Evolutionary conservation across 768 basidiomycete genomes (phyloP).

Genomic region (Candolleomyces eurysporus): DNA sequence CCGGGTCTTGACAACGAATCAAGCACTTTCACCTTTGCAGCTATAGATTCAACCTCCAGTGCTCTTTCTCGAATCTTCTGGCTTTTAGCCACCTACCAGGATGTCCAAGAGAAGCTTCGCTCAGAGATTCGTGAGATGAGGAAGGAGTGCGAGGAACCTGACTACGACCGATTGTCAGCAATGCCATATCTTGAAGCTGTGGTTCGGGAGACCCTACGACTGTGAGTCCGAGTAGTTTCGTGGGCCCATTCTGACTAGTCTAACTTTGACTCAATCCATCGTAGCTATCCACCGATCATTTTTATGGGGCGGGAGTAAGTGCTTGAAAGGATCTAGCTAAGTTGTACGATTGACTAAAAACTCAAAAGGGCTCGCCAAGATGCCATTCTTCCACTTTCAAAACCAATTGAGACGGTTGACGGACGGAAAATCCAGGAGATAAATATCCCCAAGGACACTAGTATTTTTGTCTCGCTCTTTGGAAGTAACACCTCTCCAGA

Average conservation of each 20-base stretch:
- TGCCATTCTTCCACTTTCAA: slow-evolving; percentile 38
- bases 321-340: neutral
- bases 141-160: slow-evolving; percentile 10
- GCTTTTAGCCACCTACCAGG: slow-evolving; percentile 34
- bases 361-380: slow-evolving; percentile 33
- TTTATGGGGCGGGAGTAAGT: slow-evolving; percentile 10
- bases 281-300: slow-evolving; percentile 18
- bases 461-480: slow-evolving; percentile 35
- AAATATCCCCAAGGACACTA: slow-evolving; percentile 35
- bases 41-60: slow-evolving; percentile 26
- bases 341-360: neutral
- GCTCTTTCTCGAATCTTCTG: slow-evolving; percentile 36
- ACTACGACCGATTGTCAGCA: slow-evolving; percentile 17
- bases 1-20: neutral
- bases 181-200: slow-evolving; percentile 22
- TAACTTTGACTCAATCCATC: neutral
- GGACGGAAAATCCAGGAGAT: slow-evolving; percentile 35
- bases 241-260: neutral
- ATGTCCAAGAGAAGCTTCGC: slow-evolving; percentile 32
- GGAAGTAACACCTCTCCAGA: slow-evolving; percentile 22
- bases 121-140: slow-evolving; percentile 33
- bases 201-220: slow-evolving; percentile 32
- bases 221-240: slow-evolving; percentile 21
- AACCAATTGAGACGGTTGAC: slow-evolving; percentile 34
- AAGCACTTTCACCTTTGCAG: slow-evolving; percentile 35